These are phyloP conservation scores for Oryza glumipatula DNA, from an alignment of 176 grass and related monocot genomes.

Conservation along the genomic window DNA sequence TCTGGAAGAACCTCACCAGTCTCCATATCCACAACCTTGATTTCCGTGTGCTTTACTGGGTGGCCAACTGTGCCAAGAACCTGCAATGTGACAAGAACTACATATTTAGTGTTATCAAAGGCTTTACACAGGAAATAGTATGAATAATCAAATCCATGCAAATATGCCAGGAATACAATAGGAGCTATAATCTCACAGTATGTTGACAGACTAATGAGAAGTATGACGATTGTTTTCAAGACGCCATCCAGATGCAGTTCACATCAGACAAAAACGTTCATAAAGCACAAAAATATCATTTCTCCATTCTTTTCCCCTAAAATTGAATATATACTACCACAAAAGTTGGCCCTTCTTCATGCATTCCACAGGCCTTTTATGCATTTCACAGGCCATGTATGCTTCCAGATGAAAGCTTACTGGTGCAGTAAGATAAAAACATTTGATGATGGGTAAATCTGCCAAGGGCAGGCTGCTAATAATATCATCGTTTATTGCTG, in stretches of 20 bases:
- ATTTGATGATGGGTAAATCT: neutral
- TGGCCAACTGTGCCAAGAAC: conserved; percentile 90
- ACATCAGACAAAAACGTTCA: neutral
- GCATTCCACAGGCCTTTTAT: neutral
- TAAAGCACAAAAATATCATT: neutral
- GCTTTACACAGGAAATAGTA: conserved; percentile 1
- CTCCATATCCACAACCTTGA: conserved; percentile 77
- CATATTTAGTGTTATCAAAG: conserved; percentile 30
- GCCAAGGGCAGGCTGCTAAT: neutral
- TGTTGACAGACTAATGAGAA: neutral
- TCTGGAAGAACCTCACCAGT: conserved; percentile 65
- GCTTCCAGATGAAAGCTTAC: neutral
- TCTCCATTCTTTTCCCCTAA: neutral
- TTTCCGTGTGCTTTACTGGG: conserved; percentile 80
- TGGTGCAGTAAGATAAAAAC: conserved; percentile 1
- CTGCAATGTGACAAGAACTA: conserved; percentile 54
- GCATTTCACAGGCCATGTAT: neutral
- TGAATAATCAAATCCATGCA: neutral
- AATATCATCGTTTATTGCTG: neutral
- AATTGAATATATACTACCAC: neutral
- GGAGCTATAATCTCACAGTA: conserved; percentile 9
- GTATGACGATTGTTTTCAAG: neutral
- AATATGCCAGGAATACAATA: neutral
- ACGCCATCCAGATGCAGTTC: neutral
- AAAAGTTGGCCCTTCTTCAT: neutral